Evolutionary conservation across 495 filamentous ascomycete genomes (phyloP).

Genomic region (Penicillium paxilli): DNA sequence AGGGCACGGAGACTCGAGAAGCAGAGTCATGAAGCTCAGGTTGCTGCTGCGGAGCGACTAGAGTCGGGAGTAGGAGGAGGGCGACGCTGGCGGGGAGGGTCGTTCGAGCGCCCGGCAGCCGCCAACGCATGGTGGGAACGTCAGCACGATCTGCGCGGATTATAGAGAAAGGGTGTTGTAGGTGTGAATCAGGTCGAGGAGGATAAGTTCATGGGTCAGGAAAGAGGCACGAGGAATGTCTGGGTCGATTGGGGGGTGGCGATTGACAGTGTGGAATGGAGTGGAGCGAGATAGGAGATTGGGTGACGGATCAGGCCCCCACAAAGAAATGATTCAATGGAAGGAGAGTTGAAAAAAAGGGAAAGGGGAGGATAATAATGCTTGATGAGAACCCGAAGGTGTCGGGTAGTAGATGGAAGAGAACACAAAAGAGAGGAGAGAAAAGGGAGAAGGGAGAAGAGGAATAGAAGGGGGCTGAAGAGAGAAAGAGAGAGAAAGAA

Average conservation of each 20-base stretch:
- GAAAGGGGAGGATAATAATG: neutral
- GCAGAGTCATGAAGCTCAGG: constrained; percentile 37
- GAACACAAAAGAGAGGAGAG: constrained; percentile 2
- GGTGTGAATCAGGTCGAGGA: neutral
- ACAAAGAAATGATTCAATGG: neutral
- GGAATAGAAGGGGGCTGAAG: constrained; percentile 6
- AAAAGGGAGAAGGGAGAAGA: neutral
- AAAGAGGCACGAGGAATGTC: neutral
- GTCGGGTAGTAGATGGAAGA: neutral
- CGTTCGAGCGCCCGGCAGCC: constrained; percentile 48
- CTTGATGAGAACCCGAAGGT: neutral
- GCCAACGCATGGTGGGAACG: constrained; percentile 48
- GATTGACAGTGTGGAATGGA: constrained; percentile 1
- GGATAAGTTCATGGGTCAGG: neutral
- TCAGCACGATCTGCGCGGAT: constrained; percentile 18
- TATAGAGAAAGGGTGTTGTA: too few species aligned
- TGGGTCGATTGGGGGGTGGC: neutral
- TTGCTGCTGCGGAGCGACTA: constrained; percentile 53
- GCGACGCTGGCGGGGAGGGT: constrained; percentile 51
- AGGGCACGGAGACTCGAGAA: constrained; percentile 33
- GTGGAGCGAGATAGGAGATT: constrained; percentile 28
- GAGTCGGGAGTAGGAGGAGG: constrained; percentile 42
- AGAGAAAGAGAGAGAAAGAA: too few species aligned
- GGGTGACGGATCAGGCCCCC: constrained; percentile 31
- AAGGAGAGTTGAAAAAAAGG: neutral